Conservation (phyloP, 2,329 filamentous ascomycete species). For the Cucurbitaria berberidis region DNA sequence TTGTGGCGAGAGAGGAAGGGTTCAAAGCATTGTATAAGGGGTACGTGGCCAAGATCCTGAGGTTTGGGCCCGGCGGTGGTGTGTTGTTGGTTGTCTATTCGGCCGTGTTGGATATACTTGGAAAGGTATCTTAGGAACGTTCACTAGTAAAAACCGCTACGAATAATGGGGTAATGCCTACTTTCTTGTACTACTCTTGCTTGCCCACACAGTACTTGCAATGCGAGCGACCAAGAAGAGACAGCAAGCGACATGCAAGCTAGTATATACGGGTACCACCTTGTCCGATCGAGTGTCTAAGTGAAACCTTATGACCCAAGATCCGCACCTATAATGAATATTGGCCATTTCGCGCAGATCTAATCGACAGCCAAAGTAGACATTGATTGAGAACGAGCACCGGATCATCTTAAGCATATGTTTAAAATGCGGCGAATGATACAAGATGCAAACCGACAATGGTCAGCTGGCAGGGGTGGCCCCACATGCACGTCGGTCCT, state of each 20-base stretch:
- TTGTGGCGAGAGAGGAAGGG: conserved; percentile 38
- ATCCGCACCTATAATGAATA: conserved; percentile 4
- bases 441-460: conserved; percentile 7
- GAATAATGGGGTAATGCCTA: too few species aligned
- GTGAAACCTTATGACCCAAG: neutral
- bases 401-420: neutral
- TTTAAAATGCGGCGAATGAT: conserved; percentile 10
- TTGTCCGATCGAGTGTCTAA: neutral
- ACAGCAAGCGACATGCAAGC: too few species aligned
- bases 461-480: conserved; percentile 15
- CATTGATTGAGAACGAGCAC: conserved; percentile 9
- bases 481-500: conserved; percentile 36
- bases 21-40: conserved; percentile 39
- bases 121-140: conserved; percentile 15
- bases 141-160: neutral
- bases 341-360: neutral
- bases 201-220: too few species aligned
- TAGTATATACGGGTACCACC: neutral
- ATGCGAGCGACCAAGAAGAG: too few species aligned
- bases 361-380: conserved; percentile 10
- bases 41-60: conserved; percentile 39
- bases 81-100: conserved; percentile 40
- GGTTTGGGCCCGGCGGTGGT: conserved; percentile 39
- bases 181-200: too few species aligned
- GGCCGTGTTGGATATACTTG: conserved; percentile 31